Base-by-base conservation (phyloP, 2,329 filamentous ascomycete species). In the Ophiostoma tasmaniense region DNA sequence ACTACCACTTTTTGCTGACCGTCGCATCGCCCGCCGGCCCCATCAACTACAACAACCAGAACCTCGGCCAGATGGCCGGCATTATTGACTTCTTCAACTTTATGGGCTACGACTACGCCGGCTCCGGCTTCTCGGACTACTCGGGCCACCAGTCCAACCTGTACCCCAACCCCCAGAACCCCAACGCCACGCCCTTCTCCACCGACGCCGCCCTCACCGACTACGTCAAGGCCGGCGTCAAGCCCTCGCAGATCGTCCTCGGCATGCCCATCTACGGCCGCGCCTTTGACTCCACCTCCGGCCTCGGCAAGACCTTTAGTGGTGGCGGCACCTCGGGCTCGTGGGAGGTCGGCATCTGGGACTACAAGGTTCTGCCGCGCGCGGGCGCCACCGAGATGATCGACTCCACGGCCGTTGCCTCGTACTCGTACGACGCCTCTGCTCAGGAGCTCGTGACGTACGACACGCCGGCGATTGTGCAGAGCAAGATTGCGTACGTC, bases 261-360 rank as follows among this genome's bases (percentile, higher is more conserved):
- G 91, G 91, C 2, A 89, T 94, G 83, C 91, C 92, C 0, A 81
- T 96, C 5, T 95, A 94, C 74, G 91, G 91, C 0, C 89, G 90
- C 25, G 81, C 88, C 0, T 95, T 94, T 74, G 79, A 83, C 67
- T 78, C 81, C 35, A 84, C 91, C 0, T 77, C 81, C n/a, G 91
- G 91, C 0, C 83, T 88, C 1, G 91, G 91, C 7, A 78, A 83
- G 70, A 69, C 83, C 0, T 95, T 83, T 78, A 82, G 75, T 3
- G 90, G 90, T 25, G 79, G 90, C 2, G 91, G 90, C 2, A 75
- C 79, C 11, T 22, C 50, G 3, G 91, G 90, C 0, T 87, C 83
- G 67, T 93, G 87, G 87, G 91, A 94, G 78, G 80, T 83, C 42
- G 90, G 90, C 0, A 81, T 92, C 13, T 94, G 89, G 86, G 91